Evolutionary conservation across 352 stramenopile species (phyloP), one percentile per base, ranked within the genome.

Genomic region (Pilasporangium apinafurcum): DNA sequence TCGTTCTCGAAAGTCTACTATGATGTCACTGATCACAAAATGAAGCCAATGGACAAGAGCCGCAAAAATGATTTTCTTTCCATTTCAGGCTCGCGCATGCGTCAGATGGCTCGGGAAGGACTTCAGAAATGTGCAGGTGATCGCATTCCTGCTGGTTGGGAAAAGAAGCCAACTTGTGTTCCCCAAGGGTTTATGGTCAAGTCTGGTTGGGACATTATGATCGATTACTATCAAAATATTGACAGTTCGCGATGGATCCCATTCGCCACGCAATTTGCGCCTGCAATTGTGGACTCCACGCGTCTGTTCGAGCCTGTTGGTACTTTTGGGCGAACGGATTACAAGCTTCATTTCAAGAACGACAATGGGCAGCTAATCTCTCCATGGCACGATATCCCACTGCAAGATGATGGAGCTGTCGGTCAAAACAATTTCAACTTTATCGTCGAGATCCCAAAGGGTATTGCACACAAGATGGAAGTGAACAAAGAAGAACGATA

Each of bases 391-490:
- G 96, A 99, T 61, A 90, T 99, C 36, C 79, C 92, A 12, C 61
- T 99, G 12, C 75, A 90, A 10, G 66, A 92, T 39, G 62, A 71
- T 20, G 72, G 85, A 36, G 50, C 68, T 42, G 38, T 73, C 39
- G 68, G 61, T 26, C 53, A 66, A 29, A 52, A 61, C 38, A 41
- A 63, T 20, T 96, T 97, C 66, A 98, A 98, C 69, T 94, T 98
- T 38, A 83, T 99, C 18, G 96, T 97, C n/a, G 97, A 99, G 73
- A 99, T 99, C 44, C 96, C 96, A 5, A 98, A 98, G 68, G 92
- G 90, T 48, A 87, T 95, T 38, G 96, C 93, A 16, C 92, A 96
- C 38, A 99, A 99, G 75, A 99, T 99, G 94, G 97, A 99, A 64
- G 89, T 99, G 25, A 95, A 95, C 66, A 99, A 98, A 51, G 78